phyloP scores from a whole-genome alignment of 2,329 filamentous ascomycete genomes.

The Didymella keratinophila region DNA sequence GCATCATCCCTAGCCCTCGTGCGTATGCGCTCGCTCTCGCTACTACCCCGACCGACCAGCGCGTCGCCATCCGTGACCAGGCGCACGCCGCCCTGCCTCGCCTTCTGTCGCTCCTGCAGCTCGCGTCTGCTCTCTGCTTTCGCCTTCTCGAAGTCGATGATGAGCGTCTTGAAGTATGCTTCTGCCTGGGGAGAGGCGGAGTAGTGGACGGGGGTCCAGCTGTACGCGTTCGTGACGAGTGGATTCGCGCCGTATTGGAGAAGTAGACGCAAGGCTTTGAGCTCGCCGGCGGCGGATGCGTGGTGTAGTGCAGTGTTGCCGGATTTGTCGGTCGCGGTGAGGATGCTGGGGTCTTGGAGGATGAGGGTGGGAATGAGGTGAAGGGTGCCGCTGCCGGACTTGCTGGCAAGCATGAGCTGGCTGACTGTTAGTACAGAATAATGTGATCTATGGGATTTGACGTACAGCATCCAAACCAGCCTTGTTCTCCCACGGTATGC shows the following conservation, averaged over 20 bases:
- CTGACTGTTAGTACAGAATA: background rate
- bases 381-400: slow-evolving; percentile 52
- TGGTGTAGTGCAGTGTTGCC: slow-evolving; percentile 92
- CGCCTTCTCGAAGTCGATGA: slow-evolving; percentile 73
- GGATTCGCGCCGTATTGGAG: slow-evolving; percentile 81
- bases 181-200: slow-evolving; percentile 83
- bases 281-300: slow-evolving; percentile 80
- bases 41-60: slow-evolving; percentile 12
- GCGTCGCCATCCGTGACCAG: slow-evolving; percentile 46
- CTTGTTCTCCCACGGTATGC: slow-evolving; percentile 71
- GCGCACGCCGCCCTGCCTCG: slow-evolving; percentile 46
- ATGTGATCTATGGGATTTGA: background rate
- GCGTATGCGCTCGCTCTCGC: slow-evolving; percentile 19
- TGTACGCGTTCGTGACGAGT: slow-evolving; percentile 74
- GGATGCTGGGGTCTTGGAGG: slow-evolving; percentile 39
- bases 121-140: slow-evolving; percentile 55
- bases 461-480: slow-evolving; percentile 73
- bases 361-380: slow-evolving; percentile 54
- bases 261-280: slow-evolving; percentile 78
- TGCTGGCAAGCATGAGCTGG: slow-evolving; percentile 52
- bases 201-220: slow-evolving; percentile 85
- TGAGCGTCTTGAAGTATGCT: slow-evolving; percentile 80
- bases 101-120: slow-evolving; percentile 41
- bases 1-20: slow-evolving; percentile 46
- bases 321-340: slow-evolving; percentile 63